phyloP scores from a whole-genome alignment of 2,329 filamentous ascomycete species.

The Penicillium nordicum region DNA sequence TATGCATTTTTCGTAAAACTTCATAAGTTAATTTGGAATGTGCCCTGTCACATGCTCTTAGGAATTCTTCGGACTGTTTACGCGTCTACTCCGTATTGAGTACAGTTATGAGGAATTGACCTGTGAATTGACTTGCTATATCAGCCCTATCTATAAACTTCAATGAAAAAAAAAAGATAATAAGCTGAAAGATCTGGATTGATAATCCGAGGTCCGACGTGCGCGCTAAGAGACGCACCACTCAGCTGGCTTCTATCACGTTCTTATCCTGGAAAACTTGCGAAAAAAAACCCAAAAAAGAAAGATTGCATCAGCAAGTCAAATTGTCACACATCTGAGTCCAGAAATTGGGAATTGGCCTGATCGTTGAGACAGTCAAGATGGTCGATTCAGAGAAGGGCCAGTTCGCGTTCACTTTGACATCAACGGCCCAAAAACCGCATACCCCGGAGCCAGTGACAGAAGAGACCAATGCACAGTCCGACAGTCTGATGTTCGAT shows the following conservation, averaged over 20 bases:
- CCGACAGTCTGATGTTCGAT: not conserved
- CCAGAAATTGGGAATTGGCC: not conserved
- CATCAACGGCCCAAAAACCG: not conserved
- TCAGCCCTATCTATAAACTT: not conserved
- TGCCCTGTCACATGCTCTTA: not conserved
- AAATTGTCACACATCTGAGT: not conserved
- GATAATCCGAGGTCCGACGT: constrained; percentile 1
- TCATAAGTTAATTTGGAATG: not conserved
- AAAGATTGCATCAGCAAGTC: not conserved
- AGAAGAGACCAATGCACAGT: not conserved
- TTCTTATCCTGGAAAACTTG: not conserved
- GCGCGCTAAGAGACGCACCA: not conserved
- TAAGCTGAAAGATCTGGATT: not conserved
- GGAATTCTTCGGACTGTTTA: not conserved
- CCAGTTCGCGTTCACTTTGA: not conserved
- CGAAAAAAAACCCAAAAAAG: not conserved
- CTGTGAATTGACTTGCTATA: not conserved
- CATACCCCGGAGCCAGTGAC: not conserved
- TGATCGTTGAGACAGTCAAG: not conserved
- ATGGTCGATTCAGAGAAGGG: not conserved
- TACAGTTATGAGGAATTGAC: not conserved
- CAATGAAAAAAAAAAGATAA: not conserved
- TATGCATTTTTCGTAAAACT: not conserved
- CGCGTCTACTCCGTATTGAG: not conserved
- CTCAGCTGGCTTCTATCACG: constrained; percentile 1